These are phyloP conservation scores for Tremella yokohamensis DNA, from an alignment of 768 basidiomycete species.

Conservation along the genomic window DNA sequence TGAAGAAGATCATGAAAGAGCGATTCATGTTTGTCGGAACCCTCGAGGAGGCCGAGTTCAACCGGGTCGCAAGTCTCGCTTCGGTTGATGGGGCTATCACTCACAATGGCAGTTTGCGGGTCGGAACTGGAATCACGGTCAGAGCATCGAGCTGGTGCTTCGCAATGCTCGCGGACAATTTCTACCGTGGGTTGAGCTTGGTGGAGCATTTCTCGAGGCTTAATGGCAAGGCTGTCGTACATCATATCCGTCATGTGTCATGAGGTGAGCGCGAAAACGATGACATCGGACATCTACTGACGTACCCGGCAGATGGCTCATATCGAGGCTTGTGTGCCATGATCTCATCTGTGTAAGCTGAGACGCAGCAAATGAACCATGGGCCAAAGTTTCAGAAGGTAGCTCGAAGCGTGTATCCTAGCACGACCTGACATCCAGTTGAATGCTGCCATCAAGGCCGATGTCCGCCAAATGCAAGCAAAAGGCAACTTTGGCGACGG, in stretches of 20 bases:
- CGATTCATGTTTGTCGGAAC: constrained; percentile 45
- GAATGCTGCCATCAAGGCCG: constrained; percentile 43
- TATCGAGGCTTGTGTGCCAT: constrained; percentile 22
- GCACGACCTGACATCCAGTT: constrained; percentile 22
- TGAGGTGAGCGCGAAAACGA: constrained; percentile 33
- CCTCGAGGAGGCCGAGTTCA: constrained; percentile 47
- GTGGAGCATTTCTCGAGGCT: background rate
- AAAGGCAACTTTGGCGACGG: constrained; percentile 49
- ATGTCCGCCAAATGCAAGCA: constrained; percentile 38
- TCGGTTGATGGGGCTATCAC: constrained; percentile 10
- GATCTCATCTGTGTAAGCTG: background rate
- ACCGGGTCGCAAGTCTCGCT: constrained; percentile 33
- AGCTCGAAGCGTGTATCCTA: background rate
- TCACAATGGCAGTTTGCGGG: constrained; percentile 38
- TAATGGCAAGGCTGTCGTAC: constrained; percentile 29
- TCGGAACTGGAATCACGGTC: constrained; percentile 50
- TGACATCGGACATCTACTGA: background rate
- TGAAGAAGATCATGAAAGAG: constrained; percentile 48
- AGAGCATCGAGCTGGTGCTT: constrained; percentile 49
- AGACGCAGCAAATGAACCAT: constrained; percentile 48
- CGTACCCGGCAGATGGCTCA: constrained; percentile 33
- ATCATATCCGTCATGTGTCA: constrained; percentile 49
- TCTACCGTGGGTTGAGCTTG: constrained; percentile 32
- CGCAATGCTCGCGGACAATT: constrained; percentile 36
- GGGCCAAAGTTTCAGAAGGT: constrained; percentile 46